These are phyloP conservation scores for Entomophthora muscae DNA, from an alignment of 371 early-diverging fungal genomes.

Conservation along the genomic window DNA sequence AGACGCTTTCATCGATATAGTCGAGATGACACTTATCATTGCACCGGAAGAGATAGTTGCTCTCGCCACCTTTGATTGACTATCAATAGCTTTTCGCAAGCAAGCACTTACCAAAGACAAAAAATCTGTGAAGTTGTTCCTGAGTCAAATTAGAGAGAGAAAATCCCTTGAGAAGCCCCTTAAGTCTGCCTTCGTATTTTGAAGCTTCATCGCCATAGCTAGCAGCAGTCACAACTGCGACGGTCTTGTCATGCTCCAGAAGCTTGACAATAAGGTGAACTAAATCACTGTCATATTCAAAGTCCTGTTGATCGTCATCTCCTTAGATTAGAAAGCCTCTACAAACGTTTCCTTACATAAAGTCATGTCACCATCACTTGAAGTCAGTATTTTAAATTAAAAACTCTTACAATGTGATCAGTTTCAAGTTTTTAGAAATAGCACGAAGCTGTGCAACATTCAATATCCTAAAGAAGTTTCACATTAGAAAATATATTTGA, in stretches of 20 bases:
- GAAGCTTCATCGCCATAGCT: conserved; percentile 48
- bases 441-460: conserved; percentile 59
- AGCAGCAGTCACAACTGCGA: conserved; percentile 75
- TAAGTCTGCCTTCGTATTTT: conserved; percentile 48
- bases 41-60: conserved; percentile 62
- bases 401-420: conserved; percentile 42
- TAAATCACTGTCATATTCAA: conserved; percentile 38
- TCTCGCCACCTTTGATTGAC: conserved; percentile 35
- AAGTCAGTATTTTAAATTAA: neutral
- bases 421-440: conserved; percentile 22
- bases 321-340: neutral
- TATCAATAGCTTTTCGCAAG: neutral
- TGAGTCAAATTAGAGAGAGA: conserved; percentile 20
- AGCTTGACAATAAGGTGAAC: conserved; percentile 34
- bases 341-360: conserved; percentile 20
- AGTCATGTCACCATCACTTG: conserved; percentile 73
- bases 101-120: conserved; percentile 34
- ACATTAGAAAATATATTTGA: neutral
- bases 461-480: too few relatives aligned
- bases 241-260: conserved; percentile 32
- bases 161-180: conserved; percentile 47
- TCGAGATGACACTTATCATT: conserved; percentile 26
- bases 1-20: conserved; percentile 32
- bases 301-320: conserved; percentile 63
- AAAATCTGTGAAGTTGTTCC: conserved; percentile 33